These are phyloP conservation scores for Cucurbita pepo DNA, from an alignment of 306 rosid species.

Conservation along the genomic window DNA sequence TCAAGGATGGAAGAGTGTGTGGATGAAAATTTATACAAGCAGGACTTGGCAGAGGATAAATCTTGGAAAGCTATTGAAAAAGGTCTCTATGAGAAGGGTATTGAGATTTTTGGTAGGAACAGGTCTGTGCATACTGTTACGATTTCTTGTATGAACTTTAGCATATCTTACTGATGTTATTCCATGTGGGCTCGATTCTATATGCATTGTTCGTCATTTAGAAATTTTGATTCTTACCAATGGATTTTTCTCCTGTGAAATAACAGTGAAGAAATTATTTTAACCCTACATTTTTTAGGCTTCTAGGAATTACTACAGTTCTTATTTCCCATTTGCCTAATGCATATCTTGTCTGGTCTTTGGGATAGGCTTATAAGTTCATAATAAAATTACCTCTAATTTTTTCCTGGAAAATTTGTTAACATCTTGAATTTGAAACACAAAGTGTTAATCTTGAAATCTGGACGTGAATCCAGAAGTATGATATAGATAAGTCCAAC, in stretches of 20 bases:
- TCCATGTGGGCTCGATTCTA: not conserved
- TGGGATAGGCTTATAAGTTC: not conserved
- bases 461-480: not conserved
- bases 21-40: slow-evolving; percentile 54
- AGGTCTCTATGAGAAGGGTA: slow-evolving; percentile 80
- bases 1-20: slow-evolving; percentile 53
- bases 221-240: not conserved
- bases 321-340: not conserved
- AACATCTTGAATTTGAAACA: not conserved
- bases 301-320: not conserved
- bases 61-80: slow-evolving; percentile 82
- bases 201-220: not conserved
- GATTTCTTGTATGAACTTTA: slow-evolving; percentile 8
- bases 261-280: not conserved
- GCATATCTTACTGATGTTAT: not conserved
- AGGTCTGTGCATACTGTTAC: slow-evolving; percentile 39
- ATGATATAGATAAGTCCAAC: not conserved
- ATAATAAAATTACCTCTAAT: not conserved
- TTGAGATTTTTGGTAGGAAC: slow-evolving; percentile 83
- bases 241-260: not conserved
- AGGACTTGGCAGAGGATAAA: slow-evolving; percentile 42
- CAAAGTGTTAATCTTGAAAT: not conserved
- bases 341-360: not conserved
- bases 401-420: not conserved
- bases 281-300: not conserved